phyloP scores from a whole-genome alignment of 495 filamentous ascomycete species.

The Chaetomium cochliodes region DNA sequence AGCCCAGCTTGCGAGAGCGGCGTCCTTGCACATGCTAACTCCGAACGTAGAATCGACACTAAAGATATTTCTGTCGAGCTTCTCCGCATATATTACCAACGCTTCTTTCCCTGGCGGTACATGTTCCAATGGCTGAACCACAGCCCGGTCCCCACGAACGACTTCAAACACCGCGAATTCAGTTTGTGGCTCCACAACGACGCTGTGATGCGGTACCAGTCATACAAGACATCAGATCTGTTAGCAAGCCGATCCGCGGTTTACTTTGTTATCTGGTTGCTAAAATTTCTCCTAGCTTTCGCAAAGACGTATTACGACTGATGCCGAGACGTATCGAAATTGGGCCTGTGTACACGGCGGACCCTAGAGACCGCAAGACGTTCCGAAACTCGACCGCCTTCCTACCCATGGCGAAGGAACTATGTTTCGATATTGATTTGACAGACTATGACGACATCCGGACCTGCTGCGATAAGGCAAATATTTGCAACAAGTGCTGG shows the following conservation, averaged over 20 bases:
- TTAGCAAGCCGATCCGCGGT: constrained; percentile 42
- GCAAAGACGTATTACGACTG: constrained; percentile 81
- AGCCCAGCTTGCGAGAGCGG: too few species aligned
- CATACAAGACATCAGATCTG: constrained; percentile 82
- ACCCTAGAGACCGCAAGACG: constrained; percentile 89
- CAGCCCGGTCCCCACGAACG: constrained; percentile 74
- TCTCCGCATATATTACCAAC: constrained; percentile 90
- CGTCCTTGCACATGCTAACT: constrained; percentile 16
- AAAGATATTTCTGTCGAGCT: constrained; percentile 69
- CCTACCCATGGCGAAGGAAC: constrained; percentile 78
- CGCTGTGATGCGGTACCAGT: constrained; percentile 87
- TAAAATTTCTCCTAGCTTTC: constrained; percentile 55
- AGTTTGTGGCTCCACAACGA: constrained; percentile 88
- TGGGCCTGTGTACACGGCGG: constrained; percentile 88
- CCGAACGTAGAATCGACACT: constrained; percentile 12
- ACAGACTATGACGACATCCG: constrained; percentile 97
- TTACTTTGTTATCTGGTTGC: neutral
- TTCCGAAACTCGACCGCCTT: constrained; percentile 72
- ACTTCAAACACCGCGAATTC: constrained; percentile 93
- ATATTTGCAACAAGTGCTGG: constrained; percentile 94
- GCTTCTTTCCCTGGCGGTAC: constrained; percentile 91
- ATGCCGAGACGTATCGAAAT: constrained; percentile 97
- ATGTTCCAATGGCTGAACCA: constrained; percentile 99
- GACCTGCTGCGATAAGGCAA: constrained; percentile 89
- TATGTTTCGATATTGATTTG: constrained; percentile 99